Conservation (phyloP, 768 basidiomycete species). For the Boletus eberwhitei region DNA sequence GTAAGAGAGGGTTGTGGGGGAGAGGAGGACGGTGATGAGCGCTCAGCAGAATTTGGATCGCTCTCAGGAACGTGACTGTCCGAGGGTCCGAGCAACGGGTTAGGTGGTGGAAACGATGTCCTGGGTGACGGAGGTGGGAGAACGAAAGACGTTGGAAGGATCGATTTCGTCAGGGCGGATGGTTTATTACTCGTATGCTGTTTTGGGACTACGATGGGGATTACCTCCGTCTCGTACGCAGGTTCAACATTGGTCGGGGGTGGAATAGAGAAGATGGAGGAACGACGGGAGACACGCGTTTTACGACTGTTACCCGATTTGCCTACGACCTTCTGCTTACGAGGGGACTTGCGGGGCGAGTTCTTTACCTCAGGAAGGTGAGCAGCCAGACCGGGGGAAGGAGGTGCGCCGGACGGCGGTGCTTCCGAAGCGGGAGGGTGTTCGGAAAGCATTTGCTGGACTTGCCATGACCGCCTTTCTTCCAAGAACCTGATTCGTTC, state of each 20-base stretch:
- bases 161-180: conserved; percentile 37
- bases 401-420: conserved; percentile 20
- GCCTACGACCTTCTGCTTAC: conserved; percentile 44
- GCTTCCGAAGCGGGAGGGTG: conserved; percentile 37
- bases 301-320: conserved; percentile 47
- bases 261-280: conserved; percentile 38
- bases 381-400: conserved; percentile 22
- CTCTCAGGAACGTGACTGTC: conserved; percentile 19
- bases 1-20: conserved; percentile 3
- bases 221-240: conserved; percentile 53
- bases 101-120: conserved; percentile 50
- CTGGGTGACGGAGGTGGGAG: conserved; percentile 76
- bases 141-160: conserved; percentile 69
- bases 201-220: conserved; percentile 31
- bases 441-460: conserved; percentile 58
- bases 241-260: conserved; percentile 37
- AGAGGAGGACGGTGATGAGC: background rate
- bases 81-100: conserved; percentile 34
- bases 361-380: conserved; percentile 34
- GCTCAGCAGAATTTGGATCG: background rate
- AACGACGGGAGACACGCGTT: conserved; percentile 44
- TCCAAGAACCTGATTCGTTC: conserved; percentile 60
- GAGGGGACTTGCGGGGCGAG: conserved; percentile 43
- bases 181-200: conserved; percentile 19
- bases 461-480: conserved; percentile 73